Evolutionary conservation across 305 asterid genomes (phyloP).

Genomic region (Ilex paraguariensis): DNA sequence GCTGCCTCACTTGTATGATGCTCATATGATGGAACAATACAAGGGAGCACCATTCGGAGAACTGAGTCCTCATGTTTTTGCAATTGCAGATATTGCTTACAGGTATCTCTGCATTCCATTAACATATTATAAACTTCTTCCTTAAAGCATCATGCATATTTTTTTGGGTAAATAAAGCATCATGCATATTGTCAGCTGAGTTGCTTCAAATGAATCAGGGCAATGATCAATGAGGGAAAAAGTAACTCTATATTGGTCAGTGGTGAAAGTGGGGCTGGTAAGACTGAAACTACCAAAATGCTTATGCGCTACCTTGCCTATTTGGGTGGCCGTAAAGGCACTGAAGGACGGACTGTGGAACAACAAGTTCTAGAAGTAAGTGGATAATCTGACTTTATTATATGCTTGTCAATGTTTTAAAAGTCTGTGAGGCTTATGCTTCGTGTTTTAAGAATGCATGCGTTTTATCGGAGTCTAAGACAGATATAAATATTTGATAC

Average conservation of each 20-base stretch:
- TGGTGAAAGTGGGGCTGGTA: constrained; percentile 99
- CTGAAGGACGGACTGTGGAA: constrained; percentile 92
- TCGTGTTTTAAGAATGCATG: neutral
- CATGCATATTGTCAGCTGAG: constrained; percentile 23
- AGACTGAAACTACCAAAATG: constrained; percentile 97
- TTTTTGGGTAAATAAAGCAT: neutral
- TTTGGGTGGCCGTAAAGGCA: constrained; percentile 89
- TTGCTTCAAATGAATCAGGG: constrained; percentile 48
- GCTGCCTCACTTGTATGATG: constrained; percentile 75
- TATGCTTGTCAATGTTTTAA: neutral
- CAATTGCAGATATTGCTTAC: constrained; percentile 81
- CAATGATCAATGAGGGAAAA: constrained; percentile 76
- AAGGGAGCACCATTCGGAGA: constrained; percentile 84
- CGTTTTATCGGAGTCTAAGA: neutral
- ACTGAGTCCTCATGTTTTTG: constrained; percentile 84
- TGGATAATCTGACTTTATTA: constrained; percentile 14
- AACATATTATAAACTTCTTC: constrained; percentile 7
- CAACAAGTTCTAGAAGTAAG: constrained; percentile 96
- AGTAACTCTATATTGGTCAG: constrained; percentile 90
- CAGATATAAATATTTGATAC: too few relatives aligned
- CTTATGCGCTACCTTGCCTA: constrained; percentile 93
- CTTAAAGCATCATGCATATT: constrained; percentile 13
- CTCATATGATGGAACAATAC: constrained; percentile 83
- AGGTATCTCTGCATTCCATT: constrained; percentile 37
- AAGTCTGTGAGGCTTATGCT: neutral